A percentile compares a stretch with the other conserved stretches of the same genome.
phyloP scores from a whole-genome alignment of 345 rosid species.

The Pugionium dolabratum region DNA sequence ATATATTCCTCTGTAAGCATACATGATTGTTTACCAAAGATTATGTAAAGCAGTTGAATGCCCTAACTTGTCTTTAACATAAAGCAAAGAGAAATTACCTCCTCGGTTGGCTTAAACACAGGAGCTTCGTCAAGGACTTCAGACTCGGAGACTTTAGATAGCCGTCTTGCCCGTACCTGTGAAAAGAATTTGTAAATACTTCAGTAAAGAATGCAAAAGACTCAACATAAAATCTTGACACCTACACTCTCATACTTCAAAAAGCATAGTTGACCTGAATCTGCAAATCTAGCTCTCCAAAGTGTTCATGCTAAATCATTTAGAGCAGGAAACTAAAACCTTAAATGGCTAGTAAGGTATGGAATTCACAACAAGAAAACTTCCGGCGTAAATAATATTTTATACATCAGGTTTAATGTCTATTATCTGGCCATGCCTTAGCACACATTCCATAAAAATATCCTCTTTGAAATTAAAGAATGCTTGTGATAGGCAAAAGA shows the following conservation, averaged over 20 bases:
- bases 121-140: conserved; percentile 60
- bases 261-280: conserved; percentile 4
- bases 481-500: not conserved
- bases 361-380: conserved; percentile 13
- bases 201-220: conserved; percentile 9
- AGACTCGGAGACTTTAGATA: conserved; percentile 41
- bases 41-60: conserved; percentile 25
- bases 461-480: conserved; percentile 13
- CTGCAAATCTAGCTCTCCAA: not conserved
- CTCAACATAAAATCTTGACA: conserved; percentile 1
- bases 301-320: not conserved
- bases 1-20: conserved; percentile 4
- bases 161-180: conserved; percentile 45
- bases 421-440: not conserved
- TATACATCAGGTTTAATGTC: conserved; percentile 8
- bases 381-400: conserved; percentile 5
- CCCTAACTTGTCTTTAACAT: conserved; percentile 8
- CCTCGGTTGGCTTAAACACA: conserved; percentile 60
- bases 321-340: conserved; percentile 7
- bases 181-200: conserved; percentile 35
- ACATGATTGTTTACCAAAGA: conserved; percentile 28
- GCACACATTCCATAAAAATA: conserved; percentile 13
- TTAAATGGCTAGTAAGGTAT: not conserved
- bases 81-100: conserved; percentile 50
- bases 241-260: conserved; percentile 10